Evolutionary conservation across 371 early-diverging fungal genomes (phyloP), one percentile per base, ranked within the genome.

Genomic region (Funneliformis caledonium): DNA sequence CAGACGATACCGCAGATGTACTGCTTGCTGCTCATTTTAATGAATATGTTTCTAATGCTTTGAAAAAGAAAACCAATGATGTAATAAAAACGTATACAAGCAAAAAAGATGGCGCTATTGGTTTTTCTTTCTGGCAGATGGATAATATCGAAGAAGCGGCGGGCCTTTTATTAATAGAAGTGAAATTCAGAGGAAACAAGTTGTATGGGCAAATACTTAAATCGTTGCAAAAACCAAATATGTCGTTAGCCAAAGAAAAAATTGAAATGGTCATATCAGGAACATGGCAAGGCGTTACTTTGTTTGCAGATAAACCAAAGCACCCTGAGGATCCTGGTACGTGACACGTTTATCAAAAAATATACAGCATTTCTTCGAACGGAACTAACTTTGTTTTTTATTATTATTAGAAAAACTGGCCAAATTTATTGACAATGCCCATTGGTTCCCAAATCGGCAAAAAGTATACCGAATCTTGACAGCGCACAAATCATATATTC

Each of bases 251-350:
- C 2, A 26, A 77, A 45, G 84, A 74, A 45, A 86, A 86, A 78
- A 81, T 86, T 19, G 72, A 80, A 72, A 86, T 86, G 85, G 16
- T 86, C 68, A 16, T 85, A 9, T 22, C n/a, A 1, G 87, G 85
- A 43, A 69, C n/a, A 4, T 84, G 76, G 65, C 60, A 81, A 12
- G 85, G 83, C 6, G 81, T 85, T 33, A 59, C 14, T 52, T 61
- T 86, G 12, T 86, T 85, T 52, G 11, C 62, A 22, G 78, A 72
- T 72, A 45, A 50, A 56, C 50, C 52, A 33, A 73, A 37, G n/a
- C 52, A 73, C 9, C 37, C 50, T 14, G 59, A 56, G 1, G 73
- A 56, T 56, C 47, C 72, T 19, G 56, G 56, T 70, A 70, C 37
- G 37, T 37, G 37, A 70, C 9, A n/a, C 4, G n/a, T 11, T 26